Evolutionary conservation across 257 asterid species (phyloP).

Genomic region (Capsicum chinense): DNA sequence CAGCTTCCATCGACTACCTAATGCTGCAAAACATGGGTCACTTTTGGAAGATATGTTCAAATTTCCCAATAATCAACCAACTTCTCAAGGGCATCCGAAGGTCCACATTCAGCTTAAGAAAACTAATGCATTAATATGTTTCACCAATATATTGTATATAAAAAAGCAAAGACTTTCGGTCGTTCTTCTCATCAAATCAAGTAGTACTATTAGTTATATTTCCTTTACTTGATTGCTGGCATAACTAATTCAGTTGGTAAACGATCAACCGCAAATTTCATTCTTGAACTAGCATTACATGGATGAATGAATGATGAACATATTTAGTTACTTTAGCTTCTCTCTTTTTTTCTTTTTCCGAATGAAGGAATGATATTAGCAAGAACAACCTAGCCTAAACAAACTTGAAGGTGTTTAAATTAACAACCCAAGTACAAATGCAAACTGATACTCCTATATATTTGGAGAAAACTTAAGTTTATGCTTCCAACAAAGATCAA

Average conservation of each 20-base stretch:
- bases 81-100: background rate
- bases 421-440: background rate
- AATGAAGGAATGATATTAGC: background rate
- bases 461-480: background rate
- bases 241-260: background rate
- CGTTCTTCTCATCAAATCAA: background rate
- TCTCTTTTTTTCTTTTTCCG: background rate
- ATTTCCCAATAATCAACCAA: background rate
- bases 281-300: background rate
- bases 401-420: background rate
- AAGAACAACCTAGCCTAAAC: background rate
- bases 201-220: background rate
- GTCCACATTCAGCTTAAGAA: background rate
- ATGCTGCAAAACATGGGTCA: background rate
- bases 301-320: background rate
- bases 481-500: constrained; percentile 11
- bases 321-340: background rate
- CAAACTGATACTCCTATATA: background rate
- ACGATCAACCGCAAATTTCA: background rate
- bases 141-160: background rate
- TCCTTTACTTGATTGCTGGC: constrained; percentile 1
- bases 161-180: background rate
- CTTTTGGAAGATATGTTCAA: constrained; percentile 8
- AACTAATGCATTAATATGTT: background rate
- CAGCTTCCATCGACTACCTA: background rate